Percentiles rank a stretch among this genome's conserved stretches.
These are phyloP conservation scores for Naegleria lovaniensis DNA, from an alignment of 208 protist species.

Conservation along the genomic window DNA sequence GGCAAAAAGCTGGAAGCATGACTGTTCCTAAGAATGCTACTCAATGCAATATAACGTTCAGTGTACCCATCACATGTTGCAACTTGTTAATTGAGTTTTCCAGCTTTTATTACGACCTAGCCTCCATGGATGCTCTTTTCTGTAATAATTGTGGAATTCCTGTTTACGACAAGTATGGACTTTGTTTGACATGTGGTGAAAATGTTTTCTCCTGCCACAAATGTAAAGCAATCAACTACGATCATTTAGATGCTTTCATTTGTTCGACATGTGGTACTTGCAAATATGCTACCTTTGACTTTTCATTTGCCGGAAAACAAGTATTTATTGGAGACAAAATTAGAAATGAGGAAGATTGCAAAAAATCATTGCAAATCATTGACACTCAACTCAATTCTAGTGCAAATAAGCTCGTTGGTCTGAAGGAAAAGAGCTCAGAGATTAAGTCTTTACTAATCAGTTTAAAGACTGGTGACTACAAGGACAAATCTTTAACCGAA, in stretches of 20 bases:
- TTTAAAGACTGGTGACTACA: neutral
- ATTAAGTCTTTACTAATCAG: neutral
- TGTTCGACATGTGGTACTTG: neutral
- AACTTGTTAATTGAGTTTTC: neutral
- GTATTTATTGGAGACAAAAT: neutral
- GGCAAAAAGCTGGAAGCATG: neutral
- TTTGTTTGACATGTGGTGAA: neutral
- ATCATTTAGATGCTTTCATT: neutral
- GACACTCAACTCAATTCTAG: neutral
- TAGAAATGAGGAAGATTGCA: slow-evolving; percentile 7
- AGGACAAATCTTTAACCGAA: neutral
- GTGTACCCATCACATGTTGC: neutral
- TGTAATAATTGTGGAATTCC: neutral
- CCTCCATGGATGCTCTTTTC: neutral
- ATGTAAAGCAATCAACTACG: neutral
- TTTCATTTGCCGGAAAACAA: neutral
- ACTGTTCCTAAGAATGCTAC: neutral
- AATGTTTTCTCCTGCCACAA: neutral
- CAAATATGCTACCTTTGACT: neutral
- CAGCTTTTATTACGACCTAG: neutral
- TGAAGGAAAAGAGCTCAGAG: neutral
- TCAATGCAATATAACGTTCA: neutral
- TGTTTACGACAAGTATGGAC: neutral
- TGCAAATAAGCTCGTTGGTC: neutral
- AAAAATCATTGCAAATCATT: neutral